Evolutionary conservation across 2,329 filamentous ascomycete species (phyloP).

Genomic region (Botrytis sinoallii): DNA sequence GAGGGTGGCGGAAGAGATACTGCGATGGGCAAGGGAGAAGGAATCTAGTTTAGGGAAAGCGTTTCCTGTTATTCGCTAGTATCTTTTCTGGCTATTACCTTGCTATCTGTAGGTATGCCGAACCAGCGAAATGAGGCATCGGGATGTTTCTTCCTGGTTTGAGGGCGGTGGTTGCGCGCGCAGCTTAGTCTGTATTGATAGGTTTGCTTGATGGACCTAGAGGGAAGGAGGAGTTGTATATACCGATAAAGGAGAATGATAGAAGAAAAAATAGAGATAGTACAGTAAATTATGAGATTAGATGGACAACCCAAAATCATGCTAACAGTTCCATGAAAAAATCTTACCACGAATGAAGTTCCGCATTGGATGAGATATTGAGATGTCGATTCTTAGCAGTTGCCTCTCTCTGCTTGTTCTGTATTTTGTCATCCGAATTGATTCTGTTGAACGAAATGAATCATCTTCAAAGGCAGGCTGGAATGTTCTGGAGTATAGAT

Average conservation of each 20-base stretch:
- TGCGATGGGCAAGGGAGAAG: background rate
- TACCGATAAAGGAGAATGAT: background rate
- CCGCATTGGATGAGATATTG: background rate
- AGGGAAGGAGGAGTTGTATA: background rate
- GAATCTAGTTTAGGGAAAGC: background rate
- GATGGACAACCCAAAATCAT: background rate
- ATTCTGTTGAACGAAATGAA: accelerated
- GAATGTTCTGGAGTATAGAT: background rate
- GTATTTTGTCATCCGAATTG: background rate
- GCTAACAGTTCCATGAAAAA: background rate
- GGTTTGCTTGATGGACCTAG: too few species aligned
- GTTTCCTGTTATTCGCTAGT: too few species aligned
- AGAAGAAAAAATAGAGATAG: background rate
- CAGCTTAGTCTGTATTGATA: too few species aligned
- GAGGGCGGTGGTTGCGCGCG: too few species aligned
- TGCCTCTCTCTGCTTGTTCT: background rate
- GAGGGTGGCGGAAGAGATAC: background rate
- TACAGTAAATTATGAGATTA: background rate
- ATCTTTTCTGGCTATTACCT: too few species aligned
- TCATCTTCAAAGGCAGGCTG: background rate
- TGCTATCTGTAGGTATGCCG: too few species aligned
- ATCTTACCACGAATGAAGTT: background rate
- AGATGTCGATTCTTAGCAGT: background rate
- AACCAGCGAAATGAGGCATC: too few species aligned
- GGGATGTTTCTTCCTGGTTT: too few species aligned